These are phyloP conservation scores for Boletales sp. DNA, from an alignment of 768 basidiomycete genomes.

Conservation along the genomic window DNA sequence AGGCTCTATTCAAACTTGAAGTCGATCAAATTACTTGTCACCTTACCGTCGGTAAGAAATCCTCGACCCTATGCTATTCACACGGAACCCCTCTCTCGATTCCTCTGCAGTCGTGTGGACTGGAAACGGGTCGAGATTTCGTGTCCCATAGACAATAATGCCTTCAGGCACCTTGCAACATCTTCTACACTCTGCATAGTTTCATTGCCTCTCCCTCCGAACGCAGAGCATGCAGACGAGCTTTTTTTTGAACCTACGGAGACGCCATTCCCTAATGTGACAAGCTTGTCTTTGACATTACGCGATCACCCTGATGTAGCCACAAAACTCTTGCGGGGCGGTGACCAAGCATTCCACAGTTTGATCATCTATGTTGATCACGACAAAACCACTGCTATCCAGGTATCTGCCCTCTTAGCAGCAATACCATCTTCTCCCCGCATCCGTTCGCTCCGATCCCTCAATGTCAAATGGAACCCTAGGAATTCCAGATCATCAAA, in stretches of 20 bases:
- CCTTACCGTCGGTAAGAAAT: too few relatives aligned
- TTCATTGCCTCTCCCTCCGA: not conserved
- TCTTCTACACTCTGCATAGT: not conserved
- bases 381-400: not conserved
- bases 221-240: too few relatives aligned
- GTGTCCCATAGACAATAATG: not conserved
- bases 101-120: not conserved
- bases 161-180: slow-evolving; percentile 2
- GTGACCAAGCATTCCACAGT: not conserved
- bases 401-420: not conserved
- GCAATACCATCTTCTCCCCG: not conserved
- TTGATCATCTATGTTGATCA: not conserved
- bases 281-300: not conserved
- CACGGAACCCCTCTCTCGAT: not conserved
- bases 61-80: not conserved
- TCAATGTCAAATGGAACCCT: not conserved
- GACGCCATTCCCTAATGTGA: not conserved
- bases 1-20: too few relatives aligned
- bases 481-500: not conserved
- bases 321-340: not conserved
- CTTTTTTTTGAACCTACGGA: not conserved
- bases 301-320: not conserved
- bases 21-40: too few relatives aligned
- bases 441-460: not conserved
- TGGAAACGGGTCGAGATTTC: not conserved